phyloP scores from a whole-genome alignment of 352 stramenopile species.

The Pythium utonaiense region DNA sequence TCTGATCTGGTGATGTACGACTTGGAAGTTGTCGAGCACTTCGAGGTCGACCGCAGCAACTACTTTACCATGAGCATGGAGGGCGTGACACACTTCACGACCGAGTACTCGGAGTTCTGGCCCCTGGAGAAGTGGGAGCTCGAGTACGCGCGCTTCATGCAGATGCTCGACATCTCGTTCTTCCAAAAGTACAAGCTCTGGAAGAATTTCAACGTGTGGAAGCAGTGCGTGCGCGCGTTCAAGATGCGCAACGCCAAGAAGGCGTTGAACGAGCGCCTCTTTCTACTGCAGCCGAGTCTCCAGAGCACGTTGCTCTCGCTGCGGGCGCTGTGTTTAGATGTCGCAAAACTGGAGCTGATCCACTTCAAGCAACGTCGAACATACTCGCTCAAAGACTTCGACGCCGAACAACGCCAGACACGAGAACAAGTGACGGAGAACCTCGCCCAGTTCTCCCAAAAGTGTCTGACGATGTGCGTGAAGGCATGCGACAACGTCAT shows the following conservation, averaged over 20 bases:
- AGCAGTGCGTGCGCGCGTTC: conserved; percentile 72
- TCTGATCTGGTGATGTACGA: conserved; percentile 79
- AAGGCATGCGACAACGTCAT: conserved; percentile 91
- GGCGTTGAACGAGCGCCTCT: conserved; percentile 78
- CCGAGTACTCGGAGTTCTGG: conserved; percentile 88
- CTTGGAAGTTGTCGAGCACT: conserved; percentile 80
- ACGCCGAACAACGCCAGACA: conserved; percentile 59
- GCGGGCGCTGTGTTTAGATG: conserved; percentile 65
- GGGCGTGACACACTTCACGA: conserved; percentile 92
- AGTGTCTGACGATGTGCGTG: conserved; percentile 81
- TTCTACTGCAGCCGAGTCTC: conserved; percentile 86
- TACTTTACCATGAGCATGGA: conserved; percentile 93
- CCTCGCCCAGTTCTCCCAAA: conserved; percentile 55
- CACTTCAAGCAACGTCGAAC: conserved; percentile 61
- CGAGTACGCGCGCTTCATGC: conserved; percentile 90
- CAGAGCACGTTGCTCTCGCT: conserved; percentile 78
- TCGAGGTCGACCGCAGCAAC: conserved; percentile 72
- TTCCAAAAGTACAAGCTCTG: conserved; percentile 91
- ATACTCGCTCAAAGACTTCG: conserved; percentile 82
- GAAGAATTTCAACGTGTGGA: conserved; percentile 95
- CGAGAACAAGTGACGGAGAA: conserved; percentile 50
- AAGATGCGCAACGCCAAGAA: conserved; percentile 89
- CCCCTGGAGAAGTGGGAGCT: conserved; percentile 90
- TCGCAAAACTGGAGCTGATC: conserved; percentile 65
- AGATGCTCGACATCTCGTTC: conserved; percentile 89